Conservation (phyloP, 768 basidiomycete genomes). For the Amanita polypyramis region DNA sequence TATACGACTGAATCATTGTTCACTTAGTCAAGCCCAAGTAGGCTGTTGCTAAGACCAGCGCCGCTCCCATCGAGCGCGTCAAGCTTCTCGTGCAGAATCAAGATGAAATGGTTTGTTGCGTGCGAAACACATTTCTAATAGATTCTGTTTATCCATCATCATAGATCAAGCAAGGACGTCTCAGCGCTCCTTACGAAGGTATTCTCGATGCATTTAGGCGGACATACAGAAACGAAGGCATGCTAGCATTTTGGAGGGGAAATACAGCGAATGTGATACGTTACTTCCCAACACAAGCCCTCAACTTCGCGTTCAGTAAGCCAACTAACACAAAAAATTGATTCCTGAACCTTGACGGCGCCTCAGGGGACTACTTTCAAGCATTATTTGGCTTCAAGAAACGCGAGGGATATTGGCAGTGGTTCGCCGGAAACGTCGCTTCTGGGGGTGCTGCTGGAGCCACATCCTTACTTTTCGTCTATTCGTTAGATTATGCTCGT, state of each 20-base stretch:
- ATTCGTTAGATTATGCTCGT: slow-evolving; percentile 85
- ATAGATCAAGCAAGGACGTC: slow-evolving; percentile 82
- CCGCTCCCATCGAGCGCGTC: slow-evolving; percentile 84
- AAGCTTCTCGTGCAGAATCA: slow-evolving; percentile 81
- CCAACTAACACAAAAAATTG: slow-evolving; percentile 8
- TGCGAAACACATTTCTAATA: not conserved
- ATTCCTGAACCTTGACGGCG: not conserved
- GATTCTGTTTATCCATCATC: not conserved
- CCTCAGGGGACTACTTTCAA: slow-evolving; percentile 71
- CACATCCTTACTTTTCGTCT: slow-evolving; percentile 78
- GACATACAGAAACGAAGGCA: slow-evolving; percentile 72
- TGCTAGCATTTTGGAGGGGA: slow-evolving; percentile 75
- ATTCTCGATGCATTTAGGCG: slow-evolving; percentile 65
- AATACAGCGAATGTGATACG: slow-evolving; percentile 91
- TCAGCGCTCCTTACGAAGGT: slow-evolving; percentile 74
- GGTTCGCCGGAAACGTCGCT: slow-evolving; percentile 79
- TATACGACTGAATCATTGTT: not conserved
- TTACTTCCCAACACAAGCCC: slow-evolving; percentile 85
- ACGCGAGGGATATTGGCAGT: slow-evolving; percentile 74
- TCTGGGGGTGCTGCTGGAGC: slow-evolving; percentile 85
- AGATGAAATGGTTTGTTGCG: slow-evolving; percentile 63
- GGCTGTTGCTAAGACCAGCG: slow-evolving; percentile 83
- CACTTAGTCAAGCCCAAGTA: slow-evolving; percentile 14
- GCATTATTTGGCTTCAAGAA: slow-evolving; percentile 84
- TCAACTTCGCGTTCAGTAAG: slow-evolving; percentile 88